Evolutionary conservation across 2,329 filamentous ascomycete genomes (phyloP), one percentile per base, ranked within the genome.

Genomic region (Seiridium cupressi): DNA sequence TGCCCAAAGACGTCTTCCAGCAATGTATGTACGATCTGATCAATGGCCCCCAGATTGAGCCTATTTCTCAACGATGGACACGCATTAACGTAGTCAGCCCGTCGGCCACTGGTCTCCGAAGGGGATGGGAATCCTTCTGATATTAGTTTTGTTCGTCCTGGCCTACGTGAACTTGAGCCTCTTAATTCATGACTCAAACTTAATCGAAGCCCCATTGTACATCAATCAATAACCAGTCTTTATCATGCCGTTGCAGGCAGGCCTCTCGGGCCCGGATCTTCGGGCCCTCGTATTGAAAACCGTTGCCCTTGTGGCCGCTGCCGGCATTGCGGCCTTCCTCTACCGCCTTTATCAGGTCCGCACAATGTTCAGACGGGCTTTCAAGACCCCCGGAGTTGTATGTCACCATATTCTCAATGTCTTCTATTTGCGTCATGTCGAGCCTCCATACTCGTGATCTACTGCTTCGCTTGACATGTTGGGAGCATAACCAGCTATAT

Each of bases 351-450:
- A 69, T 54, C 66, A 67, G 51, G 62, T 65, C 31, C 69, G 72
- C 10, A 66, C 63, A 58, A 38, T 64, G 44, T 68, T 70, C 9
- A 65, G 70, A 44, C 63, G 62, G 7, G 60, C 65, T 6, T 56
- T 57, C 44, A 69, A 62, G 11, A 62, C 70, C 51, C 60, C 71
- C 64, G 69, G 66, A 46, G 62, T 71, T 44, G 70, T 73, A 60
- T 59, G 71, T 68, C 18, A 26, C 18, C 18, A 11, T 42, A 9
- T 47, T 34, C 51, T 38, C 53, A 42, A 47, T 13, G 44, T 42
- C 36, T 3, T 56, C 11, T 31, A 51, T 10, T 31, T 34, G 18
- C n/a, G 38, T 42, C 38, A 13, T 11, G 8, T 8, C 46, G 11
- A 49, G 46, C 31, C 46, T 31, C 10, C 46, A n/a, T 44, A n/a